Percentiles rank a stretch among this genome's conserved stretches.
phyloP scores from a whole-genome alignment of 2,329 filamentous ascomycete species.

The Calonectria pteridis region DNA sequence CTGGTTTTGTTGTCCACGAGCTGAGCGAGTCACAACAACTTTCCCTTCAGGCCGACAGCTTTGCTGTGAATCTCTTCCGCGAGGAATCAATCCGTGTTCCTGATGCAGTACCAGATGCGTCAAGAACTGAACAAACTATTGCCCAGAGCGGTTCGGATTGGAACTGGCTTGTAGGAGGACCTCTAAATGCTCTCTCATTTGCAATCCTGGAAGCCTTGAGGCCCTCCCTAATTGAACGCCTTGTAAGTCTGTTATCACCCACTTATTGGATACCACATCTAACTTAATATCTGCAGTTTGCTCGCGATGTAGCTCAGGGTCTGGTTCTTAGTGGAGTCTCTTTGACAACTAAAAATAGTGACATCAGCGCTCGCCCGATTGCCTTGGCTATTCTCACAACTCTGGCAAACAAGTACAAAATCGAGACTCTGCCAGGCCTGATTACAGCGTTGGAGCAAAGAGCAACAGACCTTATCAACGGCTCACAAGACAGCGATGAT shows the following conservation, averaged over 20 bases:
- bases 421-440: conserved; percentile 48
- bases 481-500: conserved; percentile 24
- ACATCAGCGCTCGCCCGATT: conserved; percentile 41
- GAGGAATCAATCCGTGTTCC: conserved; percentile 44
- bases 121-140: not conserved
- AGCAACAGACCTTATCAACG: conserved; percentile 36
- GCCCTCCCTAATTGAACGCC: conserved; percentile 48
- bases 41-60: conserved; percentile 47
- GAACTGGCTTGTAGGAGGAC: conserved; percentile 49
- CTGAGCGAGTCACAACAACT: conserved; percentile 53
- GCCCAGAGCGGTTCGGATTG: conserved; percentile 41
- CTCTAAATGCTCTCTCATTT: conserved; percentile 52
- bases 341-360: conserved; percentile 17
- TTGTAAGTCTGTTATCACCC: conserved; percentile 46
- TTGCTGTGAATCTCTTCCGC: conserved; percentile 54
- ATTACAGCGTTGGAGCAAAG: conserved; percentile 45
- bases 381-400: conserved; percentile 54
- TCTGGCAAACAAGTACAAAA: conserved; percentile 60
- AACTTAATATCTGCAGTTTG: conserved; percentile 47
- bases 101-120: conserved; percentile 3
- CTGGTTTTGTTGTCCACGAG: conserved; percentile 53
- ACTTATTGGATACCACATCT: conserved; percentile 8
- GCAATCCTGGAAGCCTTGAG: conserved; percentile 54
- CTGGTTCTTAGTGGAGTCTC: conserved; percentile 47
- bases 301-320: conserved; percentile 51